These are phyloP conservation scores for Fusarium sp. DNA, from an alignment of 2,329 filamentous ascomycete genomes.

Conservation along the genomic window DNA sequence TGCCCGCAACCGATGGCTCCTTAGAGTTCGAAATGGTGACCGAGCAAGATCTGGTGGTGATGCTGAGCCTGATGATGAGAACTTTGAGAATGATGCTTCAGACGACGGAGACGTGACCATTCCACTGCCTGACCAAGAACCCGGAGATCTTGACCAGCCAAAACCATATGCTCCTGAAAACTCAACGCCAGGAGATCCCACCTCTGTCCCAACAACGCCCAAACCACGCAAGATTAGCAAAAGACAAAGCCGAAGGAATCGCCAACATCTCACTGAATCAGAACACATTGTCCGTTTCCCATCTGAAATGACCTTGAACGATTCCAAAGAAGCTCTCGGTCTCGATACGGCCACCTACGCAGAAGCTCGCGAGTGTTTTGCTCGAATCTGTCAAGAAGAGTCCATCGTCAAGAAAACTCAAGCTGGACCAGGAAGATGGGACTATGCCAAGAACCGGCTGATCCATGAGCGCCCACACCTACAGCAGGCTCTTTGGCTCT, in stretches of 20 bases:
- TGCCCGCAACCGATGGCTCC: constrained; percentile 72
- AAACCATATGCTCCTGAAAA: not conserved
- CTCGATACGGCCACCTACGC: constrained; percentile 72
- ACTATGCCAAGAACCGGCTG: constrained; percentile 73
- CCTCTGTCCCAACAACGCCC: not conserved
- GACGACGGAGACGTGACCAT: constrained; percentile 9
- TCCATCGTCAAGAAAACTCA: constrained; percentile 79
- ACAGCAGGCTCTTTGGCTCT: constrained; percentile 66
- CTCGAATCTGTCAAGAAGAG: constrained; percentile 73
- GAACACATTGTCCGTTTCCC: constrained; percentile 79
- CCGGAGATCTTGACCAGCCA: not conserved
- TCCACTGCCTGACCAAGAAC: constrained; percentile 5
- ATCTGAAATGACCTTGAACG: constrained; percentile 83
- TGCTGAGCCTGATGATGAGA: constrained; percentile 11
- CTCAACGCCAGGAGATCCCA: not conserved
- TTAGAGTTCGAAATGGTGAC: constrained; percentile 69
- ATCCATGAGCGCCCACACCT: constrained; percentile 72
- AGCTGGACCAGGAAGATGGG: constrained; percentile 78
- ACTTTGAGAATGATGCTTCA: constrained; percentile 8
- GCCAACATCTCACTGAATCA: constrained; percentile 72
- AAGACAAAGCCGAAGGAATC: constrained; percentile 73
- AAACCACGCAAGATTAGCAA: constrained; percentile 21
- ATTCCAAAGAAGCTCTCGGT: constrained; percentile 75
- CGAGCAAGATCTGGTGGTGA: constrained; percentile 49
- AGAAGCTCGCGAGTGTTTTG: constrained; percentile 72